Conservation (phyloP, 176 grass and related monocot genomes). For the Oryza coarctata region DNA sequence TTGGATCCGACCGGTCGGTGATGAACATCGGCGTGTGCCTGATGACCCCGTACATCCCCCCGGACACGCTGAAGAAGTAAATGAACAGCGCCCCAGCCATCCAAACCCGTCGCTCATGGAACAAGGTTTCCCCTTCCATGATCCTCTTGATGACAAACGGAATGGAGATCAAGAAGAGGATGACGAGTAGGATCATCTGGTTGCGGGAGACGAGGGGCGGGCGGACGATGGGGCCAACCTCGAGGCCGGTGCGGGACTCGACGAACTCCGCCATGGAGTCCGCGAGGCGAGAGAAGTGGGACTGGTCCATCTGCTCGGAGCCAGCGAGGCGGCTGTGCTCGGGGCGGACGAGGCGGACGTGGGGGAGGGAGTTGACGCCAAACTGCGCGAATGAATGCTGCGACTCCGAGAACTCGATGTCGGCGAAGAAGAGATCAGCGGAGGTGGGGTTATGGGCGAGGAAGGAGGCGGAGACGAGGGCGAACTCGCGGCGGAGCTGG, state of each 20-base stretch:
- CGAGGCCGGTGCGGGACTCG: slow-evolving; percentile 62
- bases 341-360: slow-evolving; percentile 68
- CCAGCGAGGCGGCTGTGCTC: slow-evolving; percentile 46
- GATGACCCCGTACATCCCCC: slow-evolving; percentile 91
- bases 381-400: slow-evolving; percentile 82
- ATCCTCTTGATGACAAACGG: slow-evolving; percentile 77
- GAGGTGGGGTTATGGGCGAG: slow-evolving; percentile 52
- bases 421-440: slow-evolving; percentile 79
- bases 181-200: slow-evolving; percentile 56
- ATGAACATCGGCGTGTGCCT: slow-evolving; percentile 82
- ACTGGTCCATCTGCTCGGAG: slow-evolving; percentile 87
- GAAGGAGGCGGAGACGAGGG: slow-evolving; percentile 78
- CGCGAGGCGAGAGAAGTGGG: slow-evolving; percentile 69
- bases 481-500: slow-evolving; percentile 81
- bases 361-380: slow-evolving; percentile 81
- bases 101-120: slow-evolving; percentile 78
- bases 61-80: slow-evolving; percentile 93
- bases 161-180: slow-evolving; percentile 54
- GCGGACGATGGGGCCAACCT: slow-evolving; percentile 80
- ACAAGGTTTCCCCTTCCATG: slow-evolving; percentile 67
- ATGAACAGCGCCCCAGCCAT: slow-evolving; percentile 73
- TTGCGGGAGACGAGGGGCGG: slow-evolving; percentile 72
- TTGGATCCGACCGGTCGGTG: slow-evolving; percentile 64
- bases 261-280: slow-evolving; percentile 96
- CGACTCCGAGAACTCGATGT: slow-evolving; percentile 91